Base-by-base conservation (phyloP, 306 rosid species). In the Casuarina glauca region DNA sequence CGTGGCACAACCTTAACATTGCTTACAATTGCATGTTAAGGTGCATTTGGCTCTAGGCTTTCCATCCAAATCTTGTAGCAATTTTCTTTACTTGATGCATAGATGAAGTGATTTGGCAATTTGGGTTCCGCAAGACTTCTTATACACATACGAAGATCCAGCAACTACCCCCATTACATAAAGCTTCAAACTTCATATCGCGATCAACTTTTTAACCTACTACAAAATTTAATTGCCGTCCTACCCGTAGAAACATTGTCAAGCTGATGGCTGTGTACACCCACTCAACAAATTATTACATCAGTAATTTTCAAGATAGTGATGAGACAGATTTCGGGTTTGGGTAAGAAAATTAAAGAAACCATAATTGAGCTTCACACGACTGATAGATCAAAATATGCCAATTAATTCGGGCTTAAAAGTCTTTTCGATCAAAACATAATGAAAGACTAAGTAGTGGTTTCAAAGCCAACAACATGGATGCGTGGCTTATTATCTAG, bases 371-470 rank as follows among this genome's bases (percentile, higher is more conserved):
- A 71, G 9, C n/a, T 4, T 46, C 11, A 9, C 8, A 39, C 16
- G 3, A 41, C 69, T 76, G 63, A 11, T 4, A 64, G 70, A 61
- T 82, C 58, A 39, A 67, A 8, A 3, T 58, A 9, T 58, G 38
- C 12, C 15, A 20, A 20, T 58, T 9, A 20, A 12, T 0, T 58
- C 2, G 20, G 9, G 15, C 64, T 15, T 26, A 58, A 58, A 58
- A 58, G 8, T 26, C 26, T 26, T 9, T 20, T 38, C 9, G 9
- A 11, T 58, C 26, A 9, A 3, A 8, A 15, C 12, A 52, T 15
- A 0, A 52, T 16, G 57, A 52, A 52, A 52, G 15, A 52, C 6
- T 19, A 52, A 52, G 6, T 6, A 0, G 57, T 52, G 3, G 57
- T 12, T 52, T 3, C 57, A 16, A 50, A 50, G 17, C 54, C 17